Conservation (phyloP, 805 yeast genomes). For the Candida chilensis region DNA sequence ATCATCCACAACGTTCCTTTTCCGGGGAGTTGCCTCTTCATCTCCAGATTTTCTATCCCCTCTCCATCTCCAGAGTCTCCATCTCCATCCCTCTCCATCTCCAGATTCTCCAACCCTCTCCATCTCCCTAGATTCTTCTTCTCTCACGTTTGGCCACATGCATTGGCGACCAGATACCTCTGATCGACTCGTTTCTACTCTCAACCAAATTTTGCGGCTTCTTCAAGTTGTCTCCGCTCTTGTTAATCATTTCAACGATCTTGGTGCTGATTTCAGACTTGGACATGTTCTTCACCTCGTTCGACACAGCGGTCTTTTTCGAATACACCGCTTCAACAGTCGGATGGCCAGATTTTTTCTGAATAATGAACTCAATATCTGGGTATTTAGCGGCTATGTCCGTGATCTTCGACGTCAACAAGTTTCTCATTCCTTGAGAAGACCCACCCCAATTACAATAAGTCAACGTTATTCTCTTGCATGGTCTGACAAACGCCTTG, state of each 20-base stretch:
- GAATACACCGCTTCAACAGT: slow-evolving; percentile 48
- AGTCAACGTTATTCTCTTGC: slow-evolving; percentile 65
- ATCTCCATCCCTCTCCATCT: too few relatives aligned
- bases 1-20: too few relatives aligned
- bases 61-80: too few relatives aligned
- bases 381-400: slow-evolving; percentile 53
- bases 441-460: slow-evolving; percentile 97
- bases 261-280: too few relatives aligned
- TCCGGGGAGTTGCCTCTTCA: too few relatives aligned
- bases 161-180: slow-evolving; percentile 98
- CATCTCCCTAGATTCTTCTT: too few relatives aligned
- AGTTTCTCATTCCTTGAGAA: slow-evolving; percentile 74
- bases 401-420: slow-evolving; percentile 45
- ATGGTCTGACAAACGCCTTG: slow-evolving; percentile 66
- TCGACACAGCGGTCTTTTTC: too few relatives aligned
- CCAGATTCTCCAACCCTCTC: too few relatives aligned
- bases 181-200: slow-evolving; percentile 72
- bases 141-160: too few relatives aligned
- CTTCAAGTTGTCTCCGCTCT: slow-evolving; percentile 38
- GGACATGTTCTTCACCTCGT: too few relatives aligned
- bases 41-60: too few relatives aligned
- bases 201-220: slow-evolving; percentile 69
- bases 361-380: slow-evolving; percentile 62
- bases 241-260: too few relatives aligned
- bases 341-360: slow-evolving; percentile 79